Base-by-base conservation (phyloP, 1,284 basidiomycete species). In the Stygiomarasmius scandens region DNA sequence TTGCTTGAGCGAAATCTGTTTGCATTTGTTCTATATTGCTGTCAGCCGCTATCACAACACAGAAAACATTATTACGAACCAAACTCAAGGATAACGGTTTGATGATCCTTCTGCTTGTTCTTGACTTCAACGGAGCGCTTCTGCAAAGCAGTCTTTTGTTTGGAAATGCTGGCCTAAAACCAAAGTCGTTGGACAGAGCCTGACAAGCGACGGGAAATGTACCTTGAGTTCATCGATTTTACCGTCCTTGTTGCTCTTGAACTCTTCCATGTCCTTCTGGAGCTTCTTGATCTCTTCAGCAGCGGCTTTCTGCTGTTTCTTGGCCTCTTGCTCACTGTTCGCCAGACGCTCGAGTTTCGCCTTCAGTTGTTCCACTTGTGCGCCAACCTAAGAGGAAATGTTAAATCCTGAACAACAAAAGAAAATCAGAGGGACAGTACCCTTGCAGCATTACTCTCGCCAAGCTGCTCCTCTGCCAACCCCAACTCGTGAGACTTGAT, bases 171-270 rank as follows among this genome's bases (percentile, higher is more conserved):
- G 22, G 82, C 83, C 90, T 93, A 45, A 25, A 46, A 55, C 8
- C 52, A 20, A 49, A 53, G 22, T 24, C 43, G 52, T 25, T 44
- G 19, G 29, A 49, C 14, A 29, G 29, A 1, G 54, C 38, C 27
- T 20, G 32, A 23, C 34, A 23, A 52, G 36, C 32, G 24, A 32
- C n/a, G n/a, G 49, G 24, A 46, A n/a, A 10, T 74, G 46, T 54
- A 92, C 93, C 80, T 95, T 96, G 65, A 99, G 85, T 71, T 98
- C 91, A 43, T 92, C 92, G 55, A 96, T 91, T 76, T 99, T 99
- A 49, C 93, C 93, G 57, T 98, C 96, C 72, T 98, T 97, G 79
- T 99, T 96, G 72, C 95, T 90, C 78, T 97, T 96, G 77, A 99
- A 98, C 78, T 99, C 97, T 54, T 86, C 87, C 95, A 99, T 98